Base-by-base conservation (phyloP, 192 early-diverging fungal genomes). In the Coemansia erecta region DNA sequence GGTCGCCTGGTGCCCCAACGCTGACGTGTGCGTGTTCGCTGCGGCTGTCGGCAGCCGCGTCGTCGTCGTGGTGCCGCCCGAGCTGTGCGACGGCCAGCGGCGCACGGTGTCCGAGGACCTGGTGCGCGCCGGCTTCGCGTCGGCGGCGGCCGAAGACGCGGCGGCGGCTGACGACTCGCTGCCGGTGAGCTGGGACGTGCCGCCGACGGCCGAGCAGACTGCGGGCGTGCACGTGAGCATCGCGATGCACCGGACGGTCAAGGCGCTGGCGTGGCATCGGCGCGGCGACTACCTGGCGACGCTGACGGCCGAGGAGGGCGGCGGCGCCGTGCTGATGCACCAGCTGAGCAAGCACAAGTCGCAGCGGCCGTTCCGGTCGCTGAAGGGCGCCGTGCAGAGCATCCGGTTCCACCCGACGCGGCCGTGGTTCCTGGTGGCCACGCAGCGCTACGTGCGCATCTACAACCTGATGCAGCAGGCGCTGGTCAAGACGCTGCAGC, bases 261-360 rank as follows among this genome's bases (percentile, higher is more conserved):
- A 89, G 60, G 84, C 87, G 54, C 73, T 99, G 42, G 82, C 83
- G 23, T 99, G 97, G 97, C 97, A 99, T 75, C 82, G 91, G 52
- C 94, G 91, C 70, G 97, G 97, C 57, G 94, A 99, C 77, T 98
- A 99, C 74, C 86, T 98, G 80, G 83, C 91, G 1, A 90, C 91
- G 23, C 85, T 96, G 15, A 85, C 86, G 1, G 85, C 93, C 1
- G 89, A 95, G 61, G 90, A 86, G 68, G 83, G 77, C 42, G 81
- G 75, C 81, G 82, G 68, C 61, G 83, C 58, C 62, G 90, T 99
- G 6, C 70, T 91, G 24, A 90, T 99, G 56, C 97, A 99, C 83
- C 94, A 97, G 77, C 61, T 96, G 31, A 88, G 92, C 19, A 89
- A 88, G 75, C 84, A 89, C 68, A 88, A 89, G 64, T 86, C 91